Conservation (phyloP, 768 basidiomycete species). For the Paxillus ammoniavirescens region DNA sequence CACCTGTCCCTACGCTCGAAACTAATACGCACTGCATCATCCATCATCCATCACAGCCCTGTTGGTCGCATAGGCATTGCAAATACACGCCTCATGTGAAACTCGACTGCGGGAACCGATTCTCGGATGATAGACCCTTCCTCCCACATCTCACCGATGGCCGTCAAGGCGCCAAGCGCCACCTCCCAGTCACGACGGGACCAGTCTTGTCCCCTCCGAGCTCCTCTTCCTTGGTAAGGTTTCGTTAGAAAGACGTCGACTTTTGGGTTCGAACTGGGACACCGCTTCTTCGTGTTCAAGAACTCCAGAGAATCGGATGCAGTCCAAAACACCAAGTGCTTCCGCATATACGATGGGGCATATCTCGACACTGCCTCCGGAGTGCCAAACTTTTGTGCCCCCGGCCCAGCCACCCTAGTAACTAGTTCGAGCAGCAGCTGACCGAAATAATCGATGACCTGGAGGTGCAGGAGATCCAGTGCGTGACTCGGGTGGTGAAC, state of each 20-base stretch:
- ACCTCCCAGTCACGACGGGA: constrained; percentile 64
- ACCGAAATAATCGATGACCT: constrained; percentile 69
- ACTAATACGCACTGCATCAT: not conserved
- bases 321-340: constrained; percentile 49
- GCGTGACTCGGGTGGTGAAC: constrained; percentile 50
- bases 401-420: constrained; percentile 49
- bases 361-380: constrained; percentile 44
- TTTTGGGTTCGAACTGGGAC: constrained; percentile 39
- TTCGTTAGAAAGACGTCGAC: constrained; percentile 51
- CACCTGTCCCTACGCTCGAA: not conserved
- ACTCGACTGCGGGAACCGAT: constrained; percentile 47
- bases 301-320: constrained; percentile 57
- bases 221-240: constrained; percentile 47
- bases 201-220: constrained; percentile 76
- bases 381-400: constrained; percentile 39
- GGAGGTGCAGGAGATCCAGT: constrained; percentile 63
- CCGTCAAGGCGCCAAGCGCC: constrained; percentile 43
- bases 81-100: constrained; percentile 51
- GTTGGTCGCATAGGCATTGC: constrained; percentile 42
- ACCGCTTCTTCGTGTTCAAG: constrained; percentile 41
- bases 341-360: constrained; percentile 51
- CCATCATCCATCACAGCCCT: constrained; percentile 25
- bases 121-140: constrained; percentile 54
- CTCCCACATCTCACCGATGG: constrained; percentile 50
- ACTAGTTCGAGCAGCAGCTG: constrained; percentile 59